Percentiles rank a stretch among this genome's conserved stretches.
Evolutionary conservation across 345 rosid genomes (phyloP).

Genomic region (Eucalyptus camaldulensis): DNA sequence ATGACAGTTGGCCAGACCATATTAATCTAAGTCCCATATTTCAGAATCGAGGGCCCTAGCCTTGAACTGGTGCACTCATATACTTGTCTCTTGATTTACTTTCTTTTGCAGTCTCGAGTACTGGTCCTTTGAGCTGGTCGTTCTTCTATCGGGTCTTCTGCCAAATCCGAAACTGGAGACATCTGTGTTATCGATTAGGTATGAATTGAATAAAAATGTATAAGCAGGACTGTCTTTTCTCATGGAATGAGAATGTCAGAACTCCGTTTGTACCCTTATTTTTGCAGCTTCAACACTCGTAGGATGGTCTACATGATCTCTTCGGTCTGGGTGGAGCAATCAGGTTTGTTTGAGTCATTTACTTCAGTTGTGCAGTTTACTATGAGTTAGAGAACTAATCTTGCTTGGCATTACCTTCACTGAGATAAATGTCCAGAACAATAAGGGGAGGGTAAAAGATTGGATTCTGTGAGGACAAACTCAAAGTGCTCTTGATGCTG

Average conservation of each 20-base stretch:
- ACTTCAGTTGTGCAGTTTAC: background rate
- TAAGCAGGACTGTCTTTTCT: background rate
- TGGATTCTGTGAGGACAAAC: background rate
- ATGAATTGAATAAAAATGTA: background rate
- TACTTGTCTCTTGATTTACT: background rate
- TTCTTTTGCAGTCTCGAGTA: background rate
- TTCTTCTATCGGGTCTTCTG: background rate
- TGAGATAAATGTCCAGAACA: background rate
- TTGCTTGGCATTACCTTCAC: background rate
- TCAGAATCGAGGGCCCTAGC: background rate
- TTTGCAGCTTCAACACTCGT: conserved; percentile 52
- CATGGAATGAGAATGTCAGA: background rate
- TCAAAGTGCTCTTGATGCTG: background rate
- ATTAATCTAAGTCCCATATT: background rate
- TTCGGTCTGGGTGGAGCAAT: conserved; percentile 56
- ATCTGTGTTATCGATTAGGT: conserved; percentile 1
- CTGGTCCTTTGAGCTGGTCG: conserved; percentile 6
- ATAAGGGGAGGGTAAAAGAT: background rate
- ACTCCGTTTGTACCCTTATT: background rate
- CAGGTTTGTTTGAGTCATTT: conserved; percentile 17
- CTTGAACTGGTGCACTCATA: background rate
- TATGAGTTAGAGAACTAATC: background rate
- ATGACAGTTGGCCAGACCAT: background rate
- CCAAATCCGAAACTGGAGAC: conserved; percentile 5
- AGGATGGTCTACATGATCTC: conserved; percentile 64